phyloP scores from a whole-genome alignment of 257 asterid genomes.

The Plantago major region DNA sequence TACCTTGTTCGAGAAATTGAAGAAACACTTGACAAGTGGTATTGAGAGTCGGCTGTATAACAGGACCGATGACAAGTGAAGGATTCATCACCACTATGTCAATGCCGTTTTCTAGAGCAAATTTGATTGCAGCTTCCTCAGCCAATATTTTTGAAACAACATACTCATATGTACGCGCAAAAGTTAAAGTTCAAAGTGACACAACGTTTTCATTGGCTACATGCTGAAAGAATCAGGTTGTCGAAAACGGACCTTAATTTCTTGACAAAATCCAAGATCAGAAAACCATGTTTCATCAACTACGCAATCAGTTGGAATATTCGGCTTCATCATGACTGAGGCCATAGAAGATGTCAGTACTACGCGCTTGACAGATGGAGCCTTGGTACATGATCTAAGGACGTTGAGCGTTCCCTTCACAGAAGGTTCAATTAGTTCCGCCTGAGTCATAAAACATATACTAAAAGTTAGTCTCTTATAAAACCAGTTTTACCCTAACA shows the following conservation, averaged over 20 bases:
- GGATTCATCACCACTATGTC: slow-evolving; percentile 55
- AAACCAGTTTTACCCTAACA: too few species aligned
- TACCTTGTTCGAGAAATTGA: slow-evolving; percentile 37
- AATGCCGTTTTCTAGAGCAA: slow-evolving; percentile 41
- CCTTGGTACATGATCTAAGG: slow-evolving; percentile 32
- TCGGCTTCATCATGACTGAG: slow-evolving; percentile 18
- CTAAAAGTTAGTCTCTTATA: too few species aligned
- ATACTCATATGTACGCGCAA: background rate
- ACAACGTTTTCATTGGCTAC: too few species aligned
- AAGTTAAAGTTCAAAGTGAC: background rate
- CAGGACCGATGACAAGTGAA: slow-evolving; percentile 53
- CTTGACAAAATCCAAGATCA: slow-evolving; percentile 44
- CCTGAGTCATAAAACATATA: background rate
- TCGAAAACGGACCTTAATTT: slow-evolving; percentile 34
- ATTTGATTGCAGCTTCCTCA: slow-evolving; percentile 56
- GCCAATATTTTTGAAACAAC: slow-evolving; percentile 57
- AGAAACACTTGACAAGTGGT: slow-evolving; percentile 23
- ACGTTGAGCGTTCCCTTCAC: slow-evolving; percentile 38
- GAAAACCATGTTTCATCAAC: slow-evolving; percentile 68
- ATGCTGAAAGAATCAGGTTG: too few species aligned
- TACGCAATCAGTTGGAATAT: slow-evolving; percentile 18
- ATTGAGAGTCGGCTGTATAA: slow-evolving; percentile 53
- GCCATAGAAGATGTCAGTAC: slow-evolving; percentile 36
- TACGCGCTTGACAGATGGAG: slow-evolving; percentile 27
- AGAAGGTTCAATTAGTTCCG: slow-evolving; percentile 32